These are phyloP conservation scores for Exophiala lecanii-corni DNA, from an alignment of 2,329 filamentous ascomycete genomes.

Conservation along the genomic window DNA sequence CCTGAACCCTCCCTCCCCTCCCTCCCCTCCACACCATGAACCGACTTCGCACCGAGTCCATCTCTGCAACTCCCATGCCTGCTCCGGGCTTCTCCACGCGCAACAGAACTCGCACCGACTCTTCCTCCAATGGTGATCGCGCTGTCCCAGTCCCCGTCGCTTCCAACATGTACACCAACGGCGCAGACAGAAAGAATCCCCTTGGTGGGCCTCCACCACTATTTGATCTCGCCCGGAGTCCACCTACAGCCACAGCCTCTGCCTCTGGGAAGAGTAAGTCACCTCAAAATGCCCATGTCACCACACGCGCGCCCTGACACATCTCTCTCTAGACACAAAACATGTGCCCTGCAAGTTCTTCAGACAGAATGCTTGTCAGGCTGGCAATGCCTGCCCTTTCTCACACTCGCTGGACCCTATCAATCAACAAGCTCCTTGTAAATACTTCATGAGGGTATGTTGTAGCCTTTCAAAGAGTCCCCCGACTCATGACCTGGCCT, in stretches of 20 bases:
- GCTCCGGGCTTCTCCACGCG: constrained; percentile 8
- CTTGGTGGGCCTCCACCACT: constrained; percentile 25
- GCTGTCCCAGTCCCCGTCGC: constrained; percentile 18
- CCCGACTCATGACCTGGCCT: too few relatives aligned
- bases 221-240: constrained; percentile 45
- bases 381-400: constrained; percentile 92
- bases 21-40: constrained; percentile 5
- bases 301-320: background rate
- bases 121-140: constrained; percentile 16
- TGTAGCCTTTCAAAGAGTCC: constrained; percentile 5
- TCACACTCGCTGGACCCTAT: constrained; percentile 84
- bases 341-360: constrained; percentile 99
- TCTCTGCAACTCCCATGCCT: constrained; percentile 10
- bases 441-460: constrained; percentile 94
- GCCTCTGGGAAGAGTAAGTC: constrained; percentile 39
- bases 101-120: constrained; percentile 15
- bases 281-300: background rate
- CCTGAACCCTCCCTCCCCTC: background rate
- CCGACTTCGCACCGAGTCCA: constrained; percentile 14
- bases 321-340: constrained; percentile 65
- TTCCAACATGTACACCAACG: constrained; percentile 11
- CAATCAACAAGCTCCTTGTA: constrained; percentile 83
- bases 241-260: constrained; percentile 42
- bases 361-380: constrained; percentile 90
- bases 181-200: constrained; percentile 18